Evolutionary conservation across 305 asterid genomes (phyloP).

Genomic region (Fraxinus angustifolia): DNA sequence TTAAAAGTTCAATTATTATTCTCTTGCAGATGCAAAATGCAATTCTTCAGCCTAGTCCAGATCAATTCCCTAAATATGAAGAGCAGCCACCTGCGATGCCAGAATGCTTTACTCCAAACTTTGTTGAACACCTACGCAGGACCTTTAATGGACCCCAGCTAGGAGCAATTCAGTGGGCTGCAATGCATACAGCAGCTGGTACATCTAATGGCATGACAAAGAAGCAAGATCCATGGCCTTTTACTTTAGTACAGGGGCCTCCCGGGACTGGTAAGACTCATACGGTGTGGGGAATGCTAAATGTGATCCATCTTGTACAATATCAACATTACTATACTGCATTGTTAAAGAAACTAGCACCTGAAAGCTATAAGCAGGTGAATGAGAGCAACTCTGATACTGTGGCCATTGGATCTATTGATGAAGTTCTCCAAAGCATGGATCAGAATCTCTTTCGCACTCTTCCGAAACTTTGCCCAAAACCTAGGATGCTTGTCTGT

Average conservation of each 20-base stretch:
- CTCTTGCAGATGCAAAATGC: slow-evolving; percentile 93
- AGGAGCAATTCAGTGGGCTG: slow-evolving; percentile 99
- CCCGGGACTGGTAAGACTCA: slow-evolving; percentile 99
- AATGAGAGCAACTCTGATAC: slow-evolving; percentile 67
- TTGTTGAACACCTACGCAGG: slow-evolving; percentile 71
- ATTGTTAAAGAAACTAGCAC: slow-evolving; percentile 89
- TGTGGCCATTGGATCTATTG: slow-evolving; percentile 82
- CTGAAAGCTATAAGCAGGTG: slow-evolving; percentile 94
- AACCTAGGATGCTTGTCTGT: slow-evolving; percentile 99
- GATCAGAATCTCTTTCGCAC: slow-evolving; percentile 95
- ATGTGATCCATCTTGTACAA: slow-evolving; percentile 98
- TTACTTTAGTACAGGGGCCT: slow-evolving; percentile 97
- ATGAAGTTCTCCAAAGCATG: slow-evolving; percentile 98
- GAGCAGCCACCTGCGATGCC: slow-evolving; percentile 99
- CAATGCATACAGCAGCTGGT: slow-evolving; percentile 98
- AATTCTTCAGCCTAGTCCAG: slow-evolving; percentile 96
- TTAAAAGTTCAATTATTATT: slow-evolving; percentile 10
- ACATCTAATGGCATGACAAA: slow-evolving; percentile 68
- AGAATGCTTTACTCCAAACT: slow-evolving; percentile 92
- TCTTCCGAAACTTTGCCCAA: slow-evolving; percentile 95
- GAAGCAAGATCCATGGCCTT: slow-evolving; percentile 99
- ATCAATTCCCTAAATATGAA: slow-evolving; percentile 90
- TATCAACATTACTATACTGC: slow-evolving; percentile 98
- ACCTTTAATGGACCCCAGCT: slow-evolving; percentile 90
- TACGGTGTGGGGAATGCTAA: slow-evolving; percentile 99